Conservation (phyloP, 306 rosid species). For the Prunus mume region DNA sequence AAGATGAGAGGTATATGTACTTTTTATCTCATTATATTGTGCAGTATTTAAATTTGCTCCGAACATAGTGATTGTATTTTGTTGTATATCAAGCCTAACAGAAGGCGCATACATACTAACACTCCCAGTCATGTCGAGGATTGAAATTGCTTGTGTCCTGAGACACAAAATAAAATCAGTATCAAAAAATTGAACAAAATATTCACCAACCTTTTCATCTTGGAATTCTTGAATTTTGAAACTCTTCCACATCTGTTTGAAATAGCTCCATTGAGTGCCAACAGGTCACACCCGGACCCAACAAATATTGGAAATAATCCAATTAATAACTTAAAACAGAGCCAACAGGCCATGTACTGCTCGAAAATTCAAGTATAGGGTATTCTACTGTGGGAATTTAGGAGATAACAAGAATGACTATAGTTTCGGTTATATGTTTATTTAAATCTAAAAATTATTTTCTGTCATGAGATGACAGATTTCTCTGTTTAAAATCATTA, state of each 20-base stretch:
- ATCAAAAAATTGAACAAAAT: not conserved
- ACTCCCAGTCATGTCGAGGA: not conserved
- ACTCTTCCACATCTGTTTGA: not conserved
- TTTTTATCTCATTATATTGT: not conserved
- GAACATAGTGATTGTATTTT: not conserved
- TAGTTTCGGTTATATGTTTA: not conserved
- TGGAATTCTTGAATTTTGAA: not conserved
- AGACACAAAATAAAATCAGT: not conserved
- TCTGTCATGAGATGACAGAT: not conserved
- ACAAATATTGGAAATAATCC: no score
- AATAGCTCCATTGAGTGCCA: not conserved
- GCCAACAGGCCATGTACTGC: not conserved
- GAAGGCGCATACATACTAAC: not conserved
- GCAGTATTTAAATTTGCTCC: not conserved
- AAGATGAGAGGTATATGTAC: constrained; percentile 77
- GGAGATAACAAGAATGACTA: not conserved
- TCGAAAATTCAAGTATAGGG: not conserved
- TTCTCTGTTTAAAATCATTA: not conserved
- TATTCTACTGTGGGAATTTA: not conserved
- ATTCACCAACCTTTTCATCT: not conserved
- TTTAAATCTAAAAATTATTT: not conserved
- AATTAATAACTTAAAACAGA: no score
- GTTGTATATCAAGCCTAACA: not conserved
- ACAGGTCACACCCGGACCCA: not conserved
- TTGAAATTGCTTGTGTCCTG: not conserved